These are phyloP conservation scores for Fusarium cyanostomum DNA, from an alignment of 2,329 filamentous ascomycete genomes.

Conservation along the genomic window DNA sequence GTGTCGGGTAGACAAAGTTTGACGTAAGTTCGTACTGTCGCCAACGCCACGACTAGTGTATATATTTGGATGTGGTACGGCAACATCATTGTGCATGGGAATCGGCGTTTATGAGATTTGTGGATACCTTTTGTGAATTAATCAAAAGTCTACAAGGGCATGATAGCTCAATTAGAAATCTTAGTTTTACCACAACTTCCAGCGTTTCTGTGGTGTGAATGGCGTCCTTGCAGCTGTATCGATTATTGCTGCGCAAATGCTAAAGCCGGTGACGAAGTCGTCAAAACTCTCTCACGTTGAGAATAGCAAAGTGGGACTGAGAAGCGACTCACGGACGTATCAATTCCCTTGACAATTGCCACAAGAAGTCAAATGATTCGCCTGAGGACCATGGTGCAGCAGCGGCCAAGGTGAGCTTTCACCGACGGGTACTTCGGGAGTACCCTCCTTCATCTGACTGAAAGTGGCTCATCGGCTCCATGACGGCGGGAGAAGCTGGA, in stretches of 20 bases:
- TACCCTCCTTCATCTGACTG: too few relatives aligned
- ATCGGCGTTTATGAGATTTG: not conserved
- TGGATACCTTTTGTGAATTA: not conserved
- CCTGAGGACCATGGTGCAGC: not conserved
- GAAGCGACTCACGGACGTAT: not conserved
- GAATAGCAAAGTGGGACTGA: not conserved
- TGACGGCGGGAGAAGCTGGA: conserved; percentile 16
- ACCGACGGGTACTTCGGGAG: not conserved
- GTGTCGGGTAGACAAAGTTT: too few relatives aligned
- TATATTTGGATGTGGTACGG: not conserved
- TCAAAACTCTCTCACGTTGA: not conserved
- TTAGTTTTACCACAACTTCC: not conserved
- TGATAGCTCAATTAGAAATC: not conserved
- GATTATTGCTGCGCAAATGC: not conserved
- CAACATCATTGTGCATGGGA: not conserved
- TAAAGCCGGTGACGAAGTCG: conserved; percentile 1
- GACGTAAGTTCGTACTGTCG: too few relatives aligned
- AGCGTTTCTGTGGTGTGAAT: not conserved
- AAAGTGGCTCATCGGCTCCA: not conserved
- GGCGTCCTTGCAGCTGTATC: not conserved
- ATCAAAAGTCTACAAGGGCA: not conserved
- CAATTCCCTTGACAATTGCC: not conserved
- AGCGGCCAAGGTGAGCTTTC: not conserved
- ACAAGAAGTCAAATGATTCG: too few relatives aligned
- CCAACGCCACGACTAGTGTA: too few relatives aligned